A percentile compares a stretch with the other conserved stretches of the same genome.
Conservation (phyloP, 805 yeast species). For the Priceomyces fermenticarens region DNA sequence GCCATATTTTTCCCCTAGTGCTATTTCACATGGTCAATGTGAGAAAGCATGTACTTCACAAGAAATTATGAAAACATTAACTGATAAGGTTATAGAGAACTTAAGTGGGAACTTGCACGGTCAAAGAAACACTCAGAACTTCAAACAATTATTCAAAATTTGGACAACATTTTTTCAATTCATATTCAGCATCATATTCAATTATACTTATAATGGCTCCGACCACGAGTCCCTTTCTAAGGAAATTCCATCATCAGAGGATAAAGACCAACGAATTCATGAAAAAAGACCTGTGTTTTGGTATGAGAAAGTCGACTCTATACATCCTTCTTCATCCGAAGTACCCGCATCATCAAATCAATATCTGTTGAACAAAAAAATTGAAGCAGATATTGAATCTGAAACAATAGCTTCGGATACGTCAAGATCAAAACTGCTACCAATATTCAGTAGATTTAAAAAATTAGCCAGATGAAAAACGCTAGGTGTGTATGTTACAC, state of each 20-base stretch:
- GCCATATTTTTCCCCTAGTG: background rate
- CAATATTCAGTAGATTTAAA: no score
- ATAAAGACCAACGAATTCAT: background rate
- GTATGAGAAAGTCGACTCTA: background rate
- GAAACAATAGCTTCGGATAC: no score
- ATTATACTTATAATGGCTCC: background rate
- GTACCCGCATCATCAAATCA: no score
- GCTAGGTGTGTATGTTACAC: no score
- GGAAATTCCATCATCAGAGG: background rate
- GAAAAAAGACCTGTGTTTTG: background rate
- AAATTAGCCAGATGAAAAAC: no score
- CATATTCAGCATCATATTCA: slow-evolving; percentile 11
- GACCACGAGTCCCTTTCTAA: no score
- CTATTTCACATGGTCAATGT: background rate
- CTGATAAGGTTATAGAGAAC: slow-evolving; percentile 13
- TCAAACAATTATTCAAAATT: slow-evolving; percentile 11
- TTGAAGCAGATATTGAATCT: no score
- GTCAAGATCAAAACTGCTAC: no score
- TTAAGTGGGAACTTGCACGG: slow-evolving; percentile 8
- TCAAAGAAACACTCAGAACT: slow-evolving; percentile 3
- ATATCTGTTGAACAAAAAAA: no score
- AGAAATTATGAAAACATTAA: background rate
- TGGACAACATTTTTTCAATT: slow-evolving; percentile 21
- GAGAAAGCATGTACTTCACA: background rate
- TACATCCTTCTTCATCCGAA: no score